These are phyloP conservation scores for Ceratopteris richardii DNA, from an alignment of 75 land plant species.

Conservation along the genomic window DNA sequence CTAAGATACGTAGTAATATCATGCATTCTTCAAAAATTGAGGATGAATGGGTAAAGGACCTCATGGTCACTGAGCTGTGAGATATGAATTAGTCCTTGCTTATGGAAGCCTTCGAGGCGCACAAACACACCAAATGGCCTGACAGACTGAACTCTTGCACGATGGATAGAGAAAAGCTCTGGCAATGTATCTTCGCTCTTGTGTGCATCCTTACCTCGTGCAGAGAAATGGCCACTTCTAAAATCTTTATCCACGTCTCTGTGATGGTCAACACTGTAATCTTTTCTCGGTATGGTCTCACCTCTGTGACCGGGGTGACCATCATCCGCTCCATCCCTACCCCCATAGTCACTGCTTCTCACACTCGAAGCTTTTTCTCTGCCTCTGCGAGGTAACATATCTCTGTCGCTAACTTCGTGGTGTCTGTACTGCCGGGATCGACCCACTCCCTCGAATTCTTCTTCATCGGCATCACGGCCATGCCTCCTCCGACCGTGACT, in stretches of 20 bases:
- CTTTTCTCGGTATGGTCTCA: too few relatives aligned
- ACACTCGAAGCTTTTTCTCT: background rate
- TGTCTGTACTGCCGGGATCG: too few relatives aligned
- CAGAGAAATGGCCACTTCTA: background rate
- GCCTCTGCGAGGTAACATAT: background rate
- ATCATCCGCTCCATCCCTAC: slow-evolving; percentile 1
- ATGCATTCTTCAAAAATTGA: background rate
- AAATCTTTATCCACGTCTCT: too few relatives aligned
- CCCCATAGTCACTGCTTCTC: background rate
- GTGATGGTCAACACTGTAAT: too few relatives aligned
- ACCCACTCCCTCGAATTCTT: too few relatives aligned
- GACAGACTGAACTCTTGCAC: slow-evolving; percentile 24
- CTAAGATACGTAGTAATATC: too few relatives aligned
- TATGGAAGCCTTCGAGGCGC: slow-evolving; percentile 19
- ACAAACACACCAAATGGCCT: slow-evolving; percentile 30
- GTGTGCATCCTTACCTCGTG: background rate
- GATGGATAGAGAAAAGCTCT: slow-evolving; percentile 12
- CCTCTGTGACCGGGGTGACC: background rate
- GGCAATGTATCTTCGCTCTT: slow-evolving; percentile 7
- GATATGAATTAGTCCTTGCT: slow-evolving; percentile 30
- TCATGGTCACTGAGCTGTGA: slow-evolving; percentile 30
- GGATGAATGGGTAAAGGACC: slow-evolving; percentile 1
- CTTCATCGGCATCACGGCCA: too few relatives aligned
- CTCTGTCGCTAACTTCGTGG: background rate
- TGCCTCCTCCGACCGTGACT: too few relatives aligned